Conservation (phyloP, 768 basidiomycete species). For the Lentinula edodes region DNA sequence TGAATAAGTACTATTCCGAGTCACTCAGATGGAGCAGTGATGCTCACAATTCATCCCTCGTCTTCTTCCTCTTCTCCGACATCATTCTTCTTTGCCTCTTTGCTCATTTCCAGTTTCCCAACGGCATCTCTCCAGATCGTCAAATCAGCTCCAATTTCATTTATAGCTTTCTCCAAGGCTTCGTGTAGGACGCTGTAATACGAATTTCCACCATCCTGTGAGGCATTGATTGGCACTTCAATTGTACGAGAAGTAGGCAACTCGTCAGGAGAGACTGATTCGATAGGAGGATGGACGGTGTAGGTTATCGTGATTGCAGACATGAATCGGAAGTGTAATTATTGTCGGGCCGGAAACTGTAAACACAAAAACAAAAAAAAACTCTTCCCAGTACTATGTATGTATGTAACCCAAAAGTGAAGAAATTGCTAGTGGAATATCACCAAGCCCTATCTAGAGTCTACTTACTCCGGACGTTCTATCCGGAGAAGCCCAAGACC, state of each 20-base stretch:
- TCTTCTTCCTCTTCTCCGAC: constrained; percentile 44
- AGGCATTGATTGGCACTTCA: constrained; percentile 1
- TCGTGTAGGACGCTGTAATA: constrained; percentile 49
- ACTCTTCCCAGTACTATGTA: background rate
- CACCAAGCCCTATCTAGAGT: background rate
- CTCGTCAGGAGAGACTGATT: constrained; percentile 11
- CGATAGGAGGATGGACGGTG: constrained; percentile 35
- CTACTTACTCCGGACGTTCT: too few species aligned
- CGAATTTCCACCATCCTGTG: constrained; percentile 2
- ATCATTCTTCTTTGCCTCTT: constrained; percentile 44
- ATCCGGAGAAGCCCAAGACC: constrained; percentile 67
- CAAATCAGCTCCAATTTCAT: constrained; percentile 57
- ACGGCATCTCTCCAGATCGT: constrained; percentile 74
- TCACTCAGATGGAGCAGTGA: too few species aligned
- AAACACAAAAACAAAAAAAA: too few species aligned
- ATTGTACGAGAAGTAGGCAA: constrained; percentile 11
- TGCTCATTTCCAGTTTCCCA: constrained; percentile 55
- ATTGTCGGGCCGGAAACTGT: background rate
- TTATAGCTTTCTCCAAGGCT: constrained; percentile 47
- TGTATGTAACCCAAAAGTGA: too few species aligned
- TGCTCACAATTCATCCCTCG: constrained; percentile 13
- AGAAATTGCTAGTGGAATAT: background rate
- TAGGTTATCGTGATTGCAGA: constrained; percentile 35
- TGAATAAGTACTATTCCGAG: background rate
- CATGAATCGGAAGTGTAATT: constrained; percentile 12